A percentile compares a stretch with the other conserved stretches of the same genome.
phyloP scores from a whole-genome alignment of 129 eudicot species.

The Lonicera japonica region DNA sequence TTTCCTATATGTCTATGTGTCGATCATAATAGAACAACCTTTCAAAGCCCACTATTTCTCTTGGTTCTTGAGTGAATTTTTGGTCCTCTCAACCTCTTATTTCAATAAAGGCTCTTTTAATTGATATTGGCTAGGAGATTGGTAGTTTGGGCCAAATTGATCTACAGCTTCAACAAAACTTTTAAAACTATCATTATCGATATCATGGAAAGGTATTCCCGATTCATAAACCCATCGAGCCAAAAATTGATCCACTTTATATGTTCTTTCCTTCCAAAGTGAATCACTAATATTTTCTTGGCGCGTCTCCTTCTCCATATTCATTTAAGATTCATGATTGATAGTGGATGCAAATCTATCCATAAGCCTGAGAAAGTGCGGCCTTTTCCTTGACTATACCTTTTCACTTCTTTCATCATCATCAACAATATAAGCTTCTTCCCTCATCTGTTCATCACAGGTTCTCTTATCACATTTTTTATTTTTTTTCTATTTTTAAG shows the following conservation, averaged over 20 bases:
- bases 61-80: neutral
- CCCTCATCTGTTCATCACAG: too few relatives aligned
- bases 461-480: neutral
- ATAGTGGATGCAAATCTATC: neutral
- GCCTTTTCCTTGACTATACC: neutral
- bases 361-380: neutral
- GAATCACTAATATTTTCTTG: neutral
- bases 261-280: conserved; percentile 2
- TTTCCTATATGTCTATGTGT: conserved; percentile 9
- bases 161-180: neutral
- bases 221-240: neutral
- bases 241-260: neutral
- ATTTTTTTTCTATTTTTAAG: neutral
- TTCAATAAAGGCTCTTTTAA: neutral
- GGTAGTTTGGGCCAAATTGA: neutral
- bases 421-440: neutral
- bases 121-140: conserved; percentile 4
- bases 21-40: conserved; percentile 13
- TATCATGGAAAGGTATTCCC: neutral
- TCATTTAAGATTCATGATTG: neutral
- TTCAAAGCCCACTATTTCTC: conserved; percentile 17
- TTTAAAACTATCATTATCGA: conserved; percentile 1
- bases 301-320: neutral
- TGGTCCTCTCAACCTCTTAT: conserved; percentile 6
- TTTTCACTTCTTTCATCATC: neutral